Percentiles rank a stretch among this genome's conserved stretches.
Evolutionary conservation across 2,329 filamentous ascomycete genomes (phyloP).

Genomic region (Aaosphaeria pasadenensis): DNA sequence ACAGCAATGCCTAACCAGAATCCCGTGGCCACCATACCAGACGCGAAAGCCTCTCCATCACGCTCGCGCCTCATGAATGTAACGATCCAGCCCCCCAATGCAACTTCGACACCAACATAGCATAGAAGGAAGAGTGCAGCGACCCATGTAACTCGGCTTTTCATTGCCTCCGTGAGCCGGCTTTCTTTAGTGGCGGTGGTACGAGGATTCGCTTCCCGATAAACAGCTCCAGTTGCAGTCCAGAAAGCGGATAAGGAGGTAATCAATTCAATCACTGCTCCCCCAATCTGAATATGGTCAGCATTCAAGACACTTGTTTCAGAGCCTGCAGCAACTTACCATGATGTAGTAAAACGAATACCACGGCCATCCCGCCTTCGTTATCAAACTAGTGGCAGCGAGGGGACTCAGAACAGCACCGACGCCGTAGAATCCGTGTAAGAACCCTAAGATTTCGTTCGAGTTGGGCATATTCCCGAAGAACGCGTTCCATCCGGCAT

Average conservation of each 20-base stretch:
- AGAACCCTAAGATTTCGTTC: constrained; percentile 70
- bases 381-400: constrained; percentile 70
- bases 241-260: constrained; percentile 60
- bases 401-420: constrained; percentile 69
- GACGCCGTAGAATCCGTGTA: constrained; percentile 70
- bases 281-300: constrained; percentile 42
- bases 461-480: constrained; percentile 70
- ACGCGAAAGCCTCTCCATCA: constrained; percentile 61
- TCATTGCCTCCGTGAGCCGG: constrained; percentile 51
- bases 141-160: constrained; percentile 63
- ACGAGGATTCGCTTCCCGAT: constrained; percentile 52
- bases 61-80: constrained; percentile 77
- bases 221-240: constrained; percentile 56
- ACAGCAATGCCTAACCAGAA: constrained; percentile 83
- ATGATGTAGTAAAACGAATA: constrained; percentile 75
- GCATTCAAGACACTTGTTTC: background rate
- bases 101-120: constrained; percentile 77
- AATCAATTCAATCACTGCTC: constrained; percentile 55
- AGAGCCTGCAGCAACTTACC: constrained; percentile 40
- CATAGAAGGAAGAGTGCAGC: constrained; percentile 70
- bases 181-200: constrained; percentile 46
- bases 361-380: constrained; percentile 61
- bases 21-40: constrained; percentile 72
- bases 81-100: constrained; percentile 76
- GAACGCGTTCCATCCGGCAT: constrained; percentile 60